Base-by-base conservation (phyloP, 768 basidiomycete species). In the Russula sp. region DNA sequence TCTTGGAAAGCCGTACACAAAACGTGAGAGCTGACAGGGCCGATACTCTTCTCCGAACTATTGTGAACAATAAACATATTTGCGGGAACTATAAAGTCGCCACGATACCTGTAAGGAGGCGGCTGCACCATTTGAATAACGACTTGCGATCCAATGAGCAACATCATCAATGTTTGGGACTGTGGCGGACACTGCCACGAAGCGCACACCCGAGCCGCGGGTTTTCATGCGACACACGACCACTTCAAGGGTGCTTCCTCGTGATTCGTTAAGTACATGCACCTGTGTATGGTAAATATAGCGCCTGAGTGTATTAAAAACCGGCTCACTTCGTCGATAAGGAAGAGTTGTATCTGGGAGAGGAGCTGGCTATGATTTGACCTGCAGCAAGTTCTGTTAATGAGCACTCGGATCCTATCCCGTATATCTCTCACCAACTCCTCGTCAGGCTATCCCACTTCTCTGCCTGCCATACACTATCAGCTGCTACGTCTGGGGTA, bases 391-490 rank as follows among this genome's bases (percentile, higher is more conserved):
- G 32, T 16, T 65, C n/a, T 55, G 28, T 50, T 36, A 36, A 62
- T 48, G 57, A 54, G 18, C 32, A 38, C 34, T 40, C 50, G 53
- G 52, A 65, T 58, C 18, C 20, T 44, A 24, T 59, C 30, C 24
- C 14, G 46, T 20, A 34, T 52, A 3, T 13, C n/a, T 60, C 75
- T 26, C 44, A 90, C 92, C 90, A 95, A 70, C 86, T 89, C 50
- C 96, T 81, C 7, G 95, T 98, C 61, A 99, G 75, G 55, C 91
- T 90, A 69, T 98, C 96, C 89, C 93, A 95, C 75, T 99, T 99
- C 76, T 99, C 96, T 2, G 90, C 92, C 89, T 94, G 69, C 36
- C 22, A 18, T 22, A 13, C 22, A n/a, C 34, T 24, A 44, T 63
- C 24, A 65, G 63, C 57, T 26, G 9, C 28, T 59, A n/a, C 53